Evolutionary conservation across 2,329 filamentous ascomycete genomes (phyloP).

Genomic region (Xylaria sp.): DNA sequence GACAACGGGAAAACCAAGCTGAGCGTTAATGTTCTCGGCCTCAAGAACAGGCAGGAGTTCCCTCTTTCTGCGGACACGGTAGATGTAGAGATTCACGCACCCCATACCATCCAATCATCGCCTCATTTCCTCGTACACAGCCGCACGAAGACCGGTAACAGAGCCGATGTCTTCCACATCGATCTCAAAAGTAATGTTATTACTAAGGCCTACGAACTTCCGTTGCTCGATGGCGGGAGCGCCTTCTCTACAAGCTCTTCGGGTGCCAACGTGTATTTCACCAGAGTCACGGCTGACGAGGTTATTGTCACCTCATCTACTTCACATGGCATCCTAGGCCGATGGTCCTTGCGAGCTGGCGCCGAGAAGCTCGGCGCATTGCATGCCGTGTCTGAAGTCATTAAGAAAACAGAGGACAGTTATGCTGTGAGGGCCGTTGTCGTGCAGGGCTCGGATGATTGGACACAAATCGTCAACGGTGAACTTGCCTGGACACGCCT

Average conservation of each 20-base stretch:
- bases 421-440: slow-evolving; percentile 81
- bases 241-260: slow-evolving; percentile 79
- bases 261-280: slow-evolving; percentile 87
- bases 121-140: slow-evolving; percentile 88
- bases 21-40: slow-evolving; percentile 73
- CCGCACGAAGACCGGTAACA: slow-evolving; percentile 71
- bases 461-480: slow-evolving; percentile 84
- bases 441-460: slow-evolving; percentile 71
- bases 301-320: slow-evolving; percentile 75
- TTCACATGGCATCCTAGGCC: slow-evolving; percentile 76
- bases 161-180: slow-evolving; percentile 86
- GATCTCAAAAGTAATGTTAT: slow-evolving; percentile 72
- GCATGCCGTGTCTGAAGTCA: slow-evolving; percentile 80
- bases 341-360: slow-evolving; percentile 67
- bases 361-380: slow-evolving; percentile 55
- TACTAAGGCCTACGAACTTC: slow-evolving; percentile 80
- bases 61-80: slow-evolving; percentile 54
- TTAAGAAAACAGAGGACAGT: slow-evolving; percentile 69
- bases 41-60: slow-evolving; percentile 61
- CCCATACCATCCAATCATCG: slow-evolving; percentile 71
- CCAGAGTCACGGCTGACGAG: slow-evolving; percentile 77
- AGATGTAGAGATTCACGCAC: slow-evolving; percentile 72
- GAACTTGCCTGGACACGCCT: slow-evolving; percentile 78
- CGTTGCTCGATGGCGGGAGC: slow-evolving; percentile 71
- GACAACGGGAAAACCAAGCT: slow-evolving; percentile 67